A percentile compares a stretch with the other conserved stretches of the same genome.
Conservation (phyloP, 176 grass and related monocot species). For the Neostapfia colusana region DNA sequence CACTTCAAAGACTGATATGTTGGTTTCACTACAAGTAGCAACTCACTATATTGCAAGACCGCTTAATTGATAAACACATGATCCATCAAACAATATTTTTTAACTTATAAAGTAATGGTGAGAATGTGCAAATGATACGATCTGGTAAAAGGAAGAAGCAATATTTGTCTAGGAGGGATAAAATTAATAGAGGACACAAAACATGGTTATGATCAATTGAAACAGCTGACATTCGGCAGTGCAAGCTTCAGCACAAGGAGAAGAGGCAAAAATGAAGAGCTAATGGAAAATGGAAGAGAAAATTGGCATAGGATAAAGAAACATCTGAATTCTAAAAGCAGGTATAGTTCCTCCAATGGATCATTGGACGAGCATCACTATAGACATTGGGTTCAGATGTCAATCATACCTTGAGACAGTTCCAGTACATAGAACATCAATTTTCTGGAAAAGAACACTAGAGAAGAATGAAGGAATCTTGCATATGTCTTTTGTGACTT, state of each 20-base stretch:
- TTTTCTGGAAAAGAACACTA: slow-evolving; percentile 83
- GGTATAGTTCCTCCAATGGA: background rate
- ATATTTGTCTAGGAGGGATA: background rate
- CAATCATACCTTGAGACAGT: slow-evolving; percentile 69
- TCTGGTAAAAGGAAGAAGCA: background rate
- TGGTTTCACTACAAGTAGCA: background rate
- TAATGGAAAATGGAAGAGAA: background rate
- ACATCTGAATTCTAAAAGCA: slow-evolving; percentile 13
- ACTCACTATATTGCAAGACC: background rate
- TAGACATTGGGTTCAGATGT: slow-evolving; percentile 27
- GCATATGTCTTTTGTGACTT: slow-evolving; percentile 92
- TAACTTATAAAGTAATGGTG: background rate
- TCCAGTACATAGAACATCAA: slow-evolving; percentile 69
- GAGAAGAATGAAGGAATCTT: slow-evolving; percentile 92
- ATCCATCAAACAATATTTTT: background rate
- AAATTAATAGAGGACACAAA: background rate
- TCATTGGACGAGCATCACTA: background rate
- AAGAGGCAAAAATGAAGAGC: background rate
- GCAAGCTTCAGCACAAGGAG: background rate
- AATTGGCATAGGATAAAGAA: background rate
- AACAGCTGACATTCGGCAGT: slow-evolving; percentile 5
- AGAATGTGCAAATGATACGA: background rate
- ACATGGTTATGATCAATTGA: background rate
- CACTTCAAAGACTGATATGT: background rate
- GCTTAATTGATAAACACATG: background rate